Evolutionary conservation across 23 red algal species (phyloP), one percentile per base, ranked within the genome.

Genomic region (Rhodosorus marinus): DNA sequence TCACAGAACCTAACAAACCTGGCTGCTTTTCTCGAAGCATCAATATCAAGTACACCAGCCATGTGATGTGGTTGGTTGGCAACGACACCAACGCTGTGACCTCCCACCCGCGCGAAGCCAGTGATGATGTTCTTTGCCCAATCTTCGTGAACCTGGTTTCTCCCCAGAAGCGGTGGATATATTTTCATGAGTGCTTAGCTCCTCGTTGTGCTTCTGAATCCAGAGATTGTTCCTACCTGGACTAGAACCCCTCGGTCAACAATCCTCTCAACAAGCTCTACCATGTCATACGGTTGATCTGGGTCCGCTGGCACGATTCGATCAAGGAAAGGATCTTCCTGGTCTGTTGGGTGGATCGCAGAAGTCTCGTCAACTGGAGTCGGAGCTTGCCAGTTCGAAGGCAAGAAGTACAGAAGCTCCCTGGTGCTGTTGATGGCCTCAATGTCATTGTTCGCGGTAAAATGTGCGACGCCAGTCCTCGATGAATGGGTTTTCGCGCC

Each of bases 1-100:
- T 81, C 66, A 26, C 62, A 70, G 34, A 72, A 70, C n/a, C 75
- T 63, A n/a, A 81, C 75, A 62, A 81, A 81, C 8, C 75, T 51
- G 0, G 75, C 62, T 41, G 64, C 75, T 41, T 81, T 81, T 32
- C 60, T 52, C 32, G 75, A 69, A 19, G 64, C 75, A 24, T 81
- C 40, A 17, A 60, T 61, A 60, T 81, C 75, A 9, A 81, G 45
- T 6, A 55, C 49, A 19, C 75, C 75, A 6, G 75, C 62, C 26
- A 81, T 1, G 33, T 47, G 31, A 24, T 24, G 20, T 5, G 75
- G 75, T 15, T 81, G 55, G 43, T 81, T 81, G 52, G 64, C 75
- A 4, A 81, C 56, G 8, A 81, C 30, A 8, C 62, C 75, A 25
- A 81, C 62, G 17, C 36, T 33, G 26, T 47, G 31, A 5, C 75